phyloP scores from a whole-genome alignment of 2,329 filamentous ascomycete species.

The Ceratocystiopsis sp. region DNA sequence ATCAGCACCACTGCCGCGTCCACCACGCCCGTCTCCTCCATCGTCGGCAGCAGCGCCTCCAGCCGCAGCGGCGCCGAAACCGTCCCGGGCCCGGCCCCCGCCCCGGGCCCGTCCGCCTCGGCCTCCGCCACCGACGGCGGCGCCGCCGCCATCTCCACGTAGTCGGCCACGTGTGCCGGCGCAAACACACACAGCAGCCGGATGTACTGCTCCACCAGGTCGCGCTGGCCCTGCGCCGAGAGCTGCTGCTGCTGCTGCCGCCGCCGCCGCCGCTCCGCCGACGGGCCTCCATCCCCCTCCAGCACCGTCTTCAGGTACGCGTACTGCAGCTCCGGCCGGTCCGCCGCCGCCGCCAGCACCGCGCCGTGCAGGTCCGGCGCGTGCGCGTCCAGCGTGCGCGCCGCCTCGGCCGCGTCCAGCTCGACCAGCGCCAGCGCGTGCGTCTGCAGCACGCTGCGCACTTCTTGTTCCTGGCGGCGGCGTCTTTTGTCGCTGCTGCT shows the following conservation, averaged over 20 bases:
- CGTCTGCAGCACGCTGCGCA: constrained; percentile 47
- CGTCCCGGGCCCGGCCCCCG: too few species aligned
- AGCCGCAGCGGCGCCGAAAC: constrained; percentile 56
- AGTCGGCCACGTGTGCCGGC: constrained; percentile 66
- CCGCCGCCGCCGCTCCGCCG: not conserved
- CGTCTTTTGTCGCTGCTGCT: constrained; percentile 18
- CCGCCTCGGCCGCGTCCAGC: constrained; percentile 48
- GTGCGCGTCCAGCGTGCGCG: constrained; percentile 44
- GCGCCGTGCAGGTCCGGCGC: constrained; percentile 48
- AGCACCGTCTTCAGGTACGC: constrained; percentile 61
- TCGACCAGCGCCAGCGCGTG: constrained; percentile 50
- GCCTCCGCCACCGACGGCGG: constrained; percentile 21
- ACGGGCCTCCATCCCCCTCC: constrained; percentile 29
- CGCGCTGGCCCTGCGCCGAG: constrained; percentile 22
- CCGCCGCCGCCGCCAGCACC: constrained; percentile 43
- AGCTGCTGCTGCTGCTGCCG: not conserved
- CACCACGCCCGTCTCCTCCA: constrained; percentile 79
- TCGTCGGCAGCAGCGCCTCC: constrained; percentile 63
- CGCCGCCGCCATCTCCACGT: constrained; percentile 53
- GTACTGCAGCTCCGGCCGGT: constrained; percentile 50
- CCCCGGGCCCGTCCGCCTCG: too few species aligned
- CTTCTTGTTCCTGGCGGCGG: constrained; percentile 53
- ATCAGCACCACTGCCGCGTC: constrained; percentile 87
- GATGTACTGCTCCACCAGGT: constrained; percentile 69
- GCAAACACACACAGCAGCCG: constrained; percentile 83